Conservation (phyloP, 1,284 basidiomycete genomes). For the Sanghuangporus baumii region DNA sequence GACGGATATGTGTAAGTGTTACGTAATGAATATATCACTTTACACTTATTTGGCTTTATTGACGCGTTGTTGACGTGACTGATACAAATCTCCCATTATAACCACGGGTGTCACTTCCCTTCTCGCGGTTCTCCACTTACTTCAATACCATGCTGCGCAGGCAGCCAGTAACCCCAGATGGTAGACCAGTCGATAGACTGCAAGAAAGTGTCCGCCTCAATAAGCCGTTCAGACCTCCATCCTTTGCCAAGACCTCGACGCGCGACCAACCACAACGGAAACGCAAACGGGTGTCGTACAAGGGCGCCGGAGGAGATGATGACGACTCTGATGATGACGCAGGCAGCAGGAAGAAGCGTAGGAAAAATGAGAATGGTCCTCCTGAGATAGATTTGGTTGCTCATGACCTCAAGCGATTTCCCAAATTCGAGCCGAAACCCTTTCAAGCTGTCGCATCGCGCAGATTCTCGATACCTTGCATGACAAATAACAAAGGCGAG, state of each 20-base stretch:
- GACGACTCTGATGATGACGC: conserved; percentile 42
- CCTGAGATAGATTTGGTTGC: conserved; percentile 26
- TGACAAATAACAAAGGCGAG: conserved; percentile 77
- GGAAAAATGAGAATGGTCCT: conserved; percentile 48
- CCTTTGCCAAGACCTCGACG: conserved; percentile 39
- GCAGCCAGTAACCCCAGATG: conserved; percentile 63
- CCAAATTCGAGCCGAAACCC: conserved; percentile 81
- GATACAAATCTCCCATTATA: background rate
- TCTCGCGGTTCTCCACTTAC: background rate
- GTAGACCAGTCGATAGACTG: conserved; percentile 56
- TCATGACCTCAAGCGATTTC: conserved; percentile 67
- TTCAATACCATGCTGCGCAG: conserved; percentile 58
- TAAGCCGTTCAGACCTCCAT: conserved; percentile 79
- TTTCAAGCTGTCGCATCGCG: conserved; percentile 54
- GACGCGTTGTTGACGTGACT: conserved; percentile 12
- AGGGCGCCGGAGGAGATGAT: conserved; percentile 48
- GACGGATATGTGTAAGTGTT: too few species aligned
- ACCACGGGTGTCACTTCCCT: background rate
- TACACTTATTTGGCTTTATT: conserved; percentile 1
- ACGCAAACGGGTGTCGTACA: conserved; percentile 80
- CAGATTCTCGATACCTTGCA: conserved; percentile 84
- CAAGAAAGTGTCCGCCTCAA: conserved; percentile 66
- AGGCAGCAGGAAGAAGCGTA: conserved; percentile 55
- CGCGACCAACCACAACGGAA: conserved; percentile 68
- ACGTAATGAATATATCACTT: background rate